phyloP scores from a whole-genome alignment of 768 basidiomycete genomes.

The Botryobasidium botryosum region DNA sequence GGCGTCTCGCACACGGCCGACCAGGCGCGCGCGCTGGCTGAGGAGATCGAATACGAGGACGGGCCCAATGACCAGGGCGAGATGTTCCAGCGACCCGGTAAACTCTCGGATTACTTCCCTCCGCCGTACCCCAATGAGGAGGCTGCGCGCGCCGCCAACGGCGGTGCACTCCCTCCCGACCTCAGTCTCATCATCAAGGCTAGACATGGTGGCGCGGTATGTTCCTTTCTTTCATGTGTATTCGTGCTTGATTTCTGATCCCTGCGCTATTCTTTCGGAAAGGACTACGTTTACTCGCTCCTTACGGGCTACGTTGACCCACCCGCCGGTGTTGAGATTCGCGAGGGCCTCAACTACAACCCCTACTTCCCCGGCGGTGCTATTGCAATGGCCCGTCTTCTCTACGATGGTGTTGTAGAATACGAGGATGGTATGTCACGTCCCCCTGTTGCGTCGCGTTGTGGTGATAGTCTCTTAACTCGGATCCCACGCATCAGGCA shows the following conservation, averaged over 20 bases:
- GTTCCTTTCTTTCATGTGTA: constrained; percentile 19
- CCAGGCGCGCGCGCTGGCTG: constrained; percentile 80
- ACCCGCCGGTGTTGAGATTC: constrained; percentile 85
- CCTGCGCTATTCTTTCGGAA: not conserved
- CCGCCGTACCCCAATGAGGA: constrained; percentile 93
- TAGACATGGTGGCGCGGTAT: constrained; percentile 85
- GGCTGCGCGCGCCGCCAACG: constrained; percentile 87
- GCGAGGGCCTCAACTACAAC: constrained; percentile 98
- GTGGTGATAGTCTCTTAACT: not conserved
- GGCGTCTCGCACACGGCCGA: constrained; percentile 93
- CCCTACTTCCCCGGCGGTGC: constrained; percentile 98
- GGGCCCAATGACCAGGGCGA: constrained; percentile 89
- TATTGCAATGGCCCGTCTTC: constrained; percentile 92
- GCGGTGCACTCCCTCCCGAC: constrained; percentile 92
- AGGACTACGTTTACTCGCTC: constrained; percentile 97
- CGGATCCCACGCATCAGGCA: constrained; percentile 33
- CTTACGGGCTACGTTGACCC: constrained; percentile 95
- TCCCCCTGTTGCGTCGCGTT: not conserved
- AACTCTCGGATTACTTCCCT: constrained; percentile 95
- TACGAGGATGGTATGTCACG: constrained; percentile 67
- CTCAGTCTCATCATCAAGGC: constrained; percentile 95
- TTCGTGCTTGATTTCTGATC: not conserved
- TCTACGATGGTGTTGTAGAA: constrained; percentile 93
- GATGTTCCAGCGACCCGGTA: constrained; percentile 98
- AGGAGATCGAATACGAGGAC: constrained; percentile 92